Base-by-base conservation (phyloP, 2,329 filamentous ascomycete genomes). In the Alternaria conjuncta region DNA sequence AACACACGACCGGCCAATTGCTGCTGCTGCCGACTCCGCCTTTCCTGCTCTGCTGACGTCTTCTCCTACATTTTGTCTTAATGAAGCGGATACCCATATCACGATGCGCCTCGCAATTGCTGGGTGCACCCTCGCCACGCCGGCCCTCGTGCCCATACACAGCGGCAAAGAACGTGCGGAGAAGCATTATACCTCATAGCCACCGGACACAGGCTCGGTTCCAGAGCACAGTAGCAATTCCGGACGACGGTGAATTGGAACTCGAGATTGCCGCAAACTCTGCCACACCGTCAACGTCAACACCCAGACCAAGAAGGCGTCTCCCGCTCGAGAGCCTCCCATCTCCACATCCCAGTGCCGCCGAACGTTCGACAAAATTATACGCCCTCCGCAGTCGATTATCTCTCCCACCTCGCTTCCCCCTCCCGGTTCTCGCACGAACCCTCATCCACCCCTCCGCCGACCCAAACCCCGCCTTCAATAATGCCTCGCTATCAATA, bases 361-460 rank as follows among this genome's bases (percentile, higher is more conserved):
- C 93, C 46, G 82, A 85, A 64, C 81, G 85, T 69, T 98, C 95
- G 50, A 90, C 94, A 66, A 98, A 97, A 84, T 91, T 99, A 72
- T 90, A 94, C 68, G 94, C 96, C 69, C 88, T 99, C 49, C 94
- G 97, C 81, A 93, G 94, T 73, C 92, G 96, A 80, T 88, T 99
- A 65, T 89, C 89, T 44, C 89, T 99, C 60, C 90, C 94, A 23
- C 86, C 88, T 66, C 92, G 91, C 81, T 87, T 98, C 67, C 95
- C 96, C 36, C 82, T 97, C 64, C 87, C 96, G 83, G 95, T 92
- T 6, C 88, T 99, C 69, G 94, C 93, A 65, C 89, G 95, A 65
- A 89, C 93, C 57, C 89, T 99, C 66, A 88, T 98, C 74, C 92
- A 97, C 79, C 84, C 90, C 30, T 94, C 94, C 20, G 95, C 95